Evolutionary conservation across 2,329 filamentous ascomycete species (phyloP).

Genomic region (Botryotinia convoluta): DNA sequence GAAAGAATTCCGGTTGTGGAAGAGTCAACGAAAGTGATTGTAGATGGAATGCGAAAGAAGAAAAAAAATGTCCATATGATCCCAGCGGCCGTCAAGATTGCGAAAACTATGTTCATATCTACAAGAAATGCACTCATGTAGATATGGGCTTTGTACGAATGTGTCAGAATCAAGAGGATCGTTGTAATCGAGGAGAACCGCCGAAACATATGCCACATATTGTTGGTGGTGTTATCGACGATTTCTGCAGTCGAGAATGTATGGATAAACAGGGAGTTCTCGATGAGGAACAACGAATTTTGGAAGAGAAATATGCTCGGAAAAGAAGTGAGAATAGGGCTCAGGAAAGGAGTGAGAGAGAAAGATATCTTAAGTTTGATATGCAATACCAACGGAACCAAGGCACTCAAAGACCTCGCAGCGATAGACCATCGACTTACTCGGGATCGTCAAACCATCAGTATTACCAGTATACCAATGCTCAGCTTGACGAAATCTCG

Average conservation of each 20-base stretch:
- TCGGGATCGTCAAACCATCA: neutral
- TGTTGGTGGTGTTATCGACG: neutral
- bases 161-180: neutral
- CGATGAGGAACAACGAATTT: neutral
- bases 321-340: neutral
- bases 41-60: neutral
- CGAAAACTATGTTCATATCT: neutral
- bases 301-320: neutral
- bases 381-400: neutral
- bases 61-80: neutral
- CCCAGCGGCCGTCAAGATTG: neutral
- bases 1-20: neutral
- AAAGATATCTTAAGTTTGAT: neutral
- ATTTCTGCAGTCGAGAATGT: neutral
- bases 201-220: neutral
- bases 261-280: neutral
- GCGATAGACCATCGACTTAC: neutral
- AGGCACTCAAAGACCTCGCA: neutral
- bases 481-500: neutral
- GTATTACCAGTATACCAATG: neutral
- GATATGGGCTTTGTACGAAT: neutral
- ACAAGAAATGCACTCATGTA: neutral
- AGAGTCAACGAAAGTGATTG: neutral
- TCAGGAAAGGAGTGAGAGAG: neutral
- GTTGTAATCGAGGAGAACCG: accelerated